Evolutionary conservation across 371 early-diverging fungal genomes (phyloP).

Genomic region (Mortierella sp.): DNA sequence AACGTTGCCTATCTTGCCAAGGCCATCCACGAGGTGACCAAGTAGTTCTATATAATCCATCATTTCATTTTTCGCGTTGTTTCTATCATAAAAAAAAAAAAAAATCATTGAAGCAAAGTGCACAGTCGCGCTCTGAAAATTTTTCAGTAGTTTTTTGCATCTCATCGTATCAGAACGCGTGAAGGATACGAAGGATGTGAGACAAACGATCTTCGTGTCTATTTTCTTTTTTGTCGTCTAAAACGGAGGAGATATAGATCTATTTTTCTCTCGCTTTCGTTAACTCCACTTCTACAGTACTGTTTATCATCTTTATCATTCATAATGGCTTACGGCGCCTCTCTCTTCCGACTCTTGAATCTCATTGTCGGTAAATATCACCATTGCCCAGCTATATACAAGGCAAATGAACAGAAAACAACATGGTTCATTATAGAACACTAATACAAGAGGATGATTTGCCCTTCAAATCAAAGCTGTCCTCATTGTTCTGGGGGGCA

Average conservation of each 20-base stretch:
- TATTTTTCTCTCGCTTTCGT: background rate
- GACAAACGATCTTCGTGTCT: too few species aligned
- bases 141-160: too few species aligned
- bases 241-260: conserved; percentile 3
- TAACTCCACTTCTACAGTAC: background rate
- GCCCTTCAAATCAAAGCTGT: too few species aligned
- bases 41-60: conserved; percentile 53
- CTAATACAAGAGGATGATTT: too few species aligned
- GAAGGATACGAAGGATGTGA: too few species aligned
- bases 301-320: background rate
- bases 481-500: conserved; percentile 39
- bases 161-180: too few species aligned
- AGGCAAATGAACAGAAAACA: too few species aligned
- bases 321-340: conserved; percentile 46
- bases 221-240: too few species aligned
- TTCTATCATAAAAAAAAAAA: conserved; percentile 3
- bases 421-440: too few species aligned
- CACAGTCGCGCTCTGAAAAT: background rate
- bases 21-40: conserved; percentile 96
- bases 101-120: background rate
- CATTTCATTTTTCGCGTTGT: conserved; percentile 3
- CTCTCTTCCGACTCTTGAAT: conserved; percentile 47
- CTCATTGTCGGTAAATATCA: conserved; percentile 42
- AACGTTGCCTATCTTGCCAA: conserved; percentile 97
- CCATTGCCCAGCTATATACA: too few species aligned